Evolutionary conservation across 305 asterid genomes (phyloP).

Genomic region (Lippia alba): DNA sequence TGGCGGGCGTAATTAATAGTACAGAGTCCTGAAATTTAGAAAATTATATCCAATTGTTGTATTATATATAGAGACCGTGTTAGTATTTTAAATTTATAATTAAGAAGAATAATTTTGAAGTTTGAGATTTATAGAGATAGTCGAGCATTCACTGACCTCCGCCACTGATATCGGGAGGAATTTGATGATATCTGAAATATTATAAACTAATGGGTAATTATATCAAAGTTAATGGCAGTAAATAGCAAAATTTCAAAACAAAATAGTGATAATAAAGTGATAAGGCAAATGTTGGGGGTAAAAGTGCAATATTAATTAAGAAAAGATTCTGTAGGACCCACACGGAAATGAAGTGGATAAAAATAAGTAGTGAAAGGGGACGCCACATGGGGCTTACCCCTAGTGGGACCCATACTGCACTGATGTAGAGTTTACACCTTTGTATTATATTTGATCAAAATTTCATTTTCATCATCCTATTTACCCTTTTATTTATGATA

Average conservation of each 20-base stretch:
- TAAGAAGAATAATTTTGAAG: too few species aligned
- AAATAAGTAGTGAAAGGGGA: constrained; percentile 33
- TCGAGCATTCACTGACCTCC: too few species aligned
- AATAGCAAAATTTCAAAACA: not conserved
- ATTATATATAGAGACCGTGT: too few species aligned
- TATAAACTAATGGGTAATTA: too few species aligned
- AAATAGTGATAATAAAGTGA: not conserved
- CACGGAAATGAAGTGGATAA: constrained; percentile 43
- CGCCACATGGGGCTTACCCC: constrained; percentile 40
- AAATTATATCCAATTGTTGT: too few species aligned
- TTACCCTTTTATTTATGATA: not conserved
- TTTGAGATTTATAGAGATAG: too few species aligned
- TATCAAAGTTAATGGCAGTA: too few species aligned
- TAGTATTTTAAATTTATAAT: too few species aligned
- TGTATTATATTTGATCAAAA: not conserved
- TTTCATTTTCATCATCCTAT: constrained; percentile 11
- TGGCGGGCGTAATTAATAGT: too few species aligned
- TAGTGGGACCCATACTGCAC: constrained; percentile 22
- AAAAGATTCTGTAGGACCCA: constrained; percentile 59
- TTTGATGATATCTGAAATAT: too few species aligned
- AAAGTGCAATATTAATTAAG: constrained; percentile 12
- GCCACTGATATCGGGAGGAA: too few species aligned
- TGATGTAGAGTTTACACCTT: not conserved
- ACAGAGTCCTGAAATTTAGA: too few species aligned
- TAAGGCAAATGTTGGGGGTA: not conserved